Evolutionary conservation across 768 basidiomycete species (phyloP).

Genomic region (Lactifluus pinguis): DNA sequence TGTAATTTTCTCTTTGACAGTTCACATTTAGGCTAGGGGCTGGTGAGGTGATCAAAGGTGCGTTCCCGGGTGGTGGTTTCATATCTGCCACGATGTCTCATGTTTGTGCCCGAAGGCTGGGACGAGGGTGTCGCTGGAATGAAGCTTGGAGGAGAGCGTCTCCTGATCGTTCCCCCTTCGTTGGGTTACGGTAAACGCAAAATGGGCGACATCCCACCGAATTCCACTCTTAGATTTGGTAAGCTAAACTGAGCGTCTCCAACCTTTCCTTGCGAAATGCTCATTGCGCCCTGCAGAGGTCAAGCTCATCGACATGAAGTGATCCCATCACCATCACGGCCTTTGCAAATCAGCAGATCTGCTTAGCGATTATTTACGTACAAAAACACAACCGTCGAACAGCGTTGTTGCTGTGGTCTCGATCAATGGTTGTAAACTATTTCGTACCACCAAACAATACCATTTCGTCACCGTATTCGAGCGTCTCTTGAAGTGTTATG

Average conservation of each 20-base stretch:
- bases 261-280: neutral
- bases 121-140: constrained; percentile 89
- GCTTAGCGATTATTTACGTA: constrained; percentile 10
- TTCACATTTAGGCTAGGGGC: constrained; percentile 74
- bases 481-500: neutral
- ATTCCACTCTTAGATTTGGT: constrained; percentile 81
- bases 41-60: constrained; percentile 90
- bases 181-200: constrained; percentile 67
- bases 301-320: constrained; percentile 63
- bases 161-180: constrained; percentile 61
- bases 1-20: constrained; percentile 28
- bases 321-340: constrained; percentile 20
- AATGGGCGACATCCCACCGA: constrained; percentile 56
- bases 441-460: neutral
- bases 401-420: neutral
- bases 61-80: constrained; percentile 10
- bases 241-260: constrained; percentile 23
- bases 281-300: constrained; percentile 40
- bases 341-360: constrained; percentile 2
- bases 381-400: constrained; percentile 20
- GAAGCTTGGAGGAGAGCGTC: constrained; percentile 83
- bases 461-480: neutral
- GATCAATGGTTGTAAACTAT: neutral
- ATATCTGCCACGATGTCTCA: neutral
- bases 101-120: constrained; percentile 50